Evolutionary conservation across 106 monocot genomes (phyloP).

Genomic region (Platanthera guangdongensis): DNA sequence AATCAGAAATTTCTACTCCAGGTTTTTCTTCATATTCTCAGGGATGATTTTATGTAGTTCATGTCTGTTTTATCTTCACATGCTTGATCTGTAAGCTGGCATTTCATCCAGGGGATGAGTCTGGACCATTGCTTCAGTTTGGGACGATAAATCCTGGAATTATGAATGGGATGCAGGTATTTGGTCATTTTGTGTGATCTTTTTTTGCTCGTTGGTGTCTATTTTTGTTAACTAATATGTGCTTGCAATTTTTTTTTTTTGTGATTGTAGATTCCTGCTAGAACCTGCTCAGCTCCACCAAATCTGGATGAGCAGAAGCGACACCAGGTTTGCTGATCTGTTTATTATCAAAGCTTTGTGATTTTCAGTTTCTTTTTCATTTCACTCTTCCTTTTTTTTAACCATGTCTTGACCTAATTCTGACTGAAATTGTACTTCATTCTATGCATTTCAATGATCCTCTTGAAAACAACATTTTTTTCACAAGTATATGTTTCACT

Average conservation of each 20-base stretch:
- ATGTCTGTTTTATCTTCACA: neutral
- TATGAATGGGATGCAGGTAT: constrained; percentile 18
- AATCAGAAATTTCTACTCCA: neutral
- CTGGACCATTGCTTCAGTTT: constrained; percentile 13
- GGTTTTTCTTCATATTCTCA: neutral
- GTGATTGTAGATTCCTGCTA: constrained; percentile 19
- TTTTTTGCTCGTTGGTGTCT: neutral
- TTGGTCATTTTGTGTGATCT: neutral
- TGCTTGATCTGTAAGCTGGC: neutral
- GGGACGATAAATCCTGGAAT: constrained; percentile 15
- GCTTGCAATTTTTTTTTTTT: neutral
- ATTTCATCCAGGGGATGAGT: constrained; percentile 8
- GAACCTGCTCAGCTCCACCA: constrained; percentile 61
- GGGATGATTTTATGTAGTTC: no score
- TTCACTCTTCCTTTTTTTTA: neutral
- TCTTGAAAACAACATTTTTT: neutral
- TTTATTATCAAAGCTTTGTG: neutral
- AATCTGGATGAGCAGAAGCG: constrained; percentile 86
- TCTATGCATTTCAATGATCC: neutral
- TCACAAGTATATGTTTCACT: neutral
- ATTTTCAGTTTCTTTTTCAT: neutral
- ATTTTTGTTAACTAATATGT: neutral
- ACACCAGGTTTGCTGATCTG: constrained; percentile 41
- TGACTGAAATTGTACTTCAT: neutral
- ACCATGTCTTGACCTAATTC: neutral